These are phyloP conservation scores for Trichophyton schoenleinii DNA, from an alignment of 2,329 filamentous ascomycete genomes.

Conservation along the genomic window DNA sequence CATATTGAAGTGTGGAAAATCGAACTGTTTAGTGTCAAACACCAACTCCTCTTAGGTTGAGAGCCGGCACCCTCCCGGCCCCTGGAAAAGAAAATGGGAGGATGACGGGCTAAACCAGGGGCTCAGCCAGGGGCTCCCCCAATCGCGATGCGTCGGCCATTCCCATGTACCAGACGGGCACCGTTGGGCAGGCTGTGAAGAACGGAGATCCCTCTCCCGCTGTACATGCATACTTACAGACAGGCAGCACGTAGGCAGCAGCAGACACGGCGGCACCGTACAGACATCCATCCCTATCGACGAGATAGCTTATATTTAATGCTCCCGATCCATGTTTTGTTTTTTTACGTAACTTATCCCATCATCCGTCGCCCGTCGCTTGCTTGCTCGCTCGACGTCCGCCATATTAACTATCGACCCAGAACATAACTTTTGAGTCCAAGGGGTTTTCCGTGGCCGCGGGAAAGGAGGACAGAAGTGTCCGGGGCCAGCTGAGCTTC, in stretches of 20 bases:
- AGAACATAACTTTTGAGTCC: neutral
- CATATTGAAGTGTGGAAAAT: too few species aligned
- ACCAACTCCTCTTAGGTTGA: neutral
- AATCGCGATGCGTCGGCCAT: neutral
- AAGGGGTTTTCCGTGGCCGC: neutral
- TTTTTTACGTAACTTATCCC: constrained; percentile 2
- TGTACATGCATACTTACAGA: neutral
- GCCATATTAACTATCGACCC: neutral
- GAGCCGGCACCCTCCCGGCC: neutral
- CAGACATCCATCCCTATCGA: too few species aligned
- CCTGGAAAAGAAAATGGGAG: neutral
- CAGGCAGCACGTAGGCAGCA: too few species aligned
- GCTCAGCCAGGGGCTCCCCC: neutral
- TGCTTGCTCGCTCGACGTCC: neutral
- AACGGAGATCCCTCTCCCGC: neutral
- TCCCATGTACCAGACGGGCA: neutral
- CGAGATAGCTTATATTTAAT: neutral
- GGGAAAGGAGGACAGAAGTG: neutral
- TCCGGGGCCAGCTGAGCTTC: neutral
- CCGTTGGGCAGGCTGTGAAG: constrained; percentile 1
- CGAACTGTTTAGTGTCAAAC: neutral
- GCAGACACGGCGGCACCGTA: too few species aligned
- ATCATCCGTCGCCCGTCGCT: neutral
- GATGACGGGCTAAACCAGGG: neutral
- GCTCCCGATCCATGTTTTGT: neutral